Evolutionary conservation across 2,329 filamentous ascomycete species (phyloP), one percentile per base, ranked within the genome.

Genomic region (Neospermospora avenae): DNA sequence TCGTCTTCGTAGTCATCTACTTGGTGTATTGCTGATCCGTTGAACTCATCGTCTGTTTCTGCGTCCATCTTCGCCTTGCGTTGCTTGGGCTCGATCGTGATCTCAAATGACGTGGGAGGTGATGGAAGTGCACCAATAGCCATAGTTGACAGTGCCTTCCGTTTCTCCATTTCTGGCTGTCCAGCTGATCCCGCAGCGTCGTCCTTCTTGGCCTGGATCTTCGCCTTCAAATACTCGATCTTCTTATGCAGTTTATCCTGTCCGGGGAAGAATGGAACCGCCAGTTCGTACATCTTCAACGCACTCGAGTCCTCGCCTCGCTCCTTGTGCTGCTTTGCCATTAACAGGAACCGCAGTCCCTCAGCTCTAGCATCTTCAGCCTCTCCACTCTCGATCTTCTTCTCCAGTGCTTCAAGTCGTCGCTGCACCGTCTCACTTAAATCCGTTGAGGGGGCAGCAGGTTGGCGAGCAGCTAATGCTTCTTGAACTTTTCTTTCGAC

Each of bases 401-500:
- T 84, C 74, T 98, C 93, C 3, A 98, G 80, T 0, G 89, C 87
- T 60, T 96, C 91, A 0, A 98, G 79, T 0, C 93, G 86, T 59
- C 81, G 85, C 68, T 95, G 90, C 22, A 97, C 84, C 25, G 91
- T 88, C 34, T 92, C 89, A 63, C 86, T 90, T 39, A 93, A 81
- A 39, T 85, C 82, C 3, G 69, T 69, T 7, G 76, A 63, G 18
- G 72, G 59, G 60, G 78, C 72, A 61, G 81, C 75, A 16, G 80
- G 76, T 44, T 87, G 84, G 63, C 88, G 84, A n/a, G 88, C 87
- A 0, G 93, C 91, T 1, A 98, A 79, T 37, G 95, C 92, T 76
- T 96, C 92, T 61, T 89, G 88, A 0, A 98, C 90, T 70, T 96
- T 96, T 68, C 89, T 90, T 74, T 96, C 90, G 1, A 98, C 91